Percentiles rank a stretch among this genome's conserved stretches.
Conservation (phyloP, 805 yeast genomes). For the Cyberlindnera saturnus region DNA sequence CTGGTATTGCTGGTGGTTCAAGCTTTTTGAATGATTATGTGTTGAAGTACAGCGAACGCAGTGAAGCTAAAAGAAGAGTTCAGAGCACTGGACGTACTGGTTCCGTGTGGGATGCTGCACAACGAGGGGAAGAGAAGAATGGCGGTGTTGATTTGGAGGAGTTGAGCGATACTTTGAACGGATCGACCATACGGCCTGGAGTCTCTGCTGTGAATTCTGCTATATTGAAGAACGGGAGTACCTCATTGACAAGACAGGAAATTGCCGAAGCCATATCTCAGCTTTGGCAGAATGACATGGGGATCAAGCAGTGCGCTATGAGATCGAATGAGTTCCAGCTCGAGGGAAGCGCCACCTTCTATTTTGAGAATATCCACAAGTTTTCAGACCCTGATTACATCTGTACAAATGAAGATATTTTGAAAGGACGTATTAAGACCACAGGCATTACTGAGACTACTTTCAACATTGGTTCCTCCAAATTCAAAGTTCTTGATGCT, state of each 20-base stretch:
- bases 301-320: constrained; percentile 52
- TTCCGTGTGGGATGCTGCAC: constrained; percentile 20
- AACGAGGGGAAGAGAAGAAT: constrained; percentile 4
- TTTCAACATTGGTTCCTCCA: constrained; percentile 60
- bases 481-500: constrained; percentile 82
- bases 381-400: constrained; percentile 60
- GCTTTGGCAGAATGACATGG: constrained; percentile 68
- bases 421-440: constrained; percentile 88
- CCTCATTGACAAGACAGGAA: constrained; percentile 32
- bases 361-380: constrained; percentile 64
- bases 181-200: constrained; percentile 18
- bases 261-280: constrained; percentile 65
- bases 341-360: constrained; percentile 77
- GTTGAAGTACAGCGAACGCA: constrained; percentile 50
- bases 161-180: constrained; percentile 16
- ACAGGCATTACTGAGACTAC: constrained; percentile 90
- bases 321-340: constrained; percentile 76
- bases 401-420: constrained; percentile 77
- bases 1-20: constrained; percentile 61
- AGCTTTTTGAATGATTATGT: constrained; percentile 59
- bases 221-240: constrained; percentile 7
- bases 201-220: constrained; percentile 16
- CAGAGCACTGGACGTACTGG: constrained; percentile 51
- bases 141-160: constrained; percentile 13
- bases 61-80: constrained; percentile 43